phyloP scores from a whole-genome alignment of 2,329 filamentous ascomycete species.

The Magnaporthales sp. region DNA sequence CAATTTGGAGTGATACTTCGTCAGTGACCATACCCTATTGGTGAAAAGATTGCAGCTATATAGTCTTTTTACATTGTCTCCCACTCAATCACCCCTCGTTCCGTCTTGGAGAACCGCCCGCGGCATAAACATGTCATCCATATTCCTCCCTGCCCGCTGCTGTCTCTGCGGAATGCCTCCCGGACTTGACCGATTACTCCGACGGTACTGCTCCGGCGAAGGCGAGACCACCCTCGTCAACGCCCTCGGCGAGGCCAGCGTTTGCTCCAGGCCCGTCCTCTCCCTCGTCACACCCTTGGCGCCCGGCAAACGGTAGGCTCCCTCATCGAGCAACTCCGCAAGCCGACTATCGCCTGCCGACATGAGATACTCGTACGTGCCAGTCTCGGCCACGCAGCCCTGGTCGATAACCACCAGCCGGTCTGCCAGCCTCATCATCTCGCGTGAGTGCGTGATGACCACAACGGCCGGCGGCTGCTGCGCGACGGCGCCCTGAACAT shows the following conservation, averaged over 20 bases:
- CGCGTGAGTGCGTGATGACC: conserved; percentile 70
- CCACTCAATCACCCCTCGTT: too few species aligned
- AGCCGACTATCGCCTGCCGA: conserved; percentile 1
- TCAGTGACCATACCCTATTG: too few species aligned
- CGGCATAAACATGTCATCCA: background rate
- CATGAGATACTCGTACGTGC: conserved; percentile 54
- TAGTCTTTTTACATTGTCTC: too few species aligned
- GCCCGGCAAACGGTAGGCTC: background rate
- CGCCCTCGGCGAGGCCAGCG: background rate
- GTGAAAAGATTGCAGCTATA: too few species aligned
- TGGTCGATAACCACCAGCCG: conserved; percentile 65
- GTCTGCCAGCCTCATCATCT: conserved; percentile 82
- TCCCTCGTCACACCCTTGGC: background rate
- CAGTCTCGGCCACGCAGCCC: conserved; percentile 56
- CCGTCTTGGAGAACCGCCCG: too few species aligned
- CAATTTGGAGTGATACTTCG: too few species aligned
- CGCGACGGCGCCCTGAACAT: background rate
- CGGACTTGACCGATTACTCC: background rate
- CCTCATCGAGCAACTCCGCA: background rate
- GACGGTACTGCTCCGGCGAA: background rate
- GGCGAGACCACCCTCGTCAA: background rate
- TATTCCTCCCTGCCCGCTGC: background rate
- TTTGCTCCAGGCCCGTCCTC: background rate
- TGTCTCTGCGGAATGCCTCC: background rate
- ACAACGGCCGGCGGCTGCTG: conserved; percentile 53